These are phyloP conservation scores for Mycena albidolilacea DNA, from an alignment of 768 basidiomycete species.

Conservation along the genomic window DNA sequence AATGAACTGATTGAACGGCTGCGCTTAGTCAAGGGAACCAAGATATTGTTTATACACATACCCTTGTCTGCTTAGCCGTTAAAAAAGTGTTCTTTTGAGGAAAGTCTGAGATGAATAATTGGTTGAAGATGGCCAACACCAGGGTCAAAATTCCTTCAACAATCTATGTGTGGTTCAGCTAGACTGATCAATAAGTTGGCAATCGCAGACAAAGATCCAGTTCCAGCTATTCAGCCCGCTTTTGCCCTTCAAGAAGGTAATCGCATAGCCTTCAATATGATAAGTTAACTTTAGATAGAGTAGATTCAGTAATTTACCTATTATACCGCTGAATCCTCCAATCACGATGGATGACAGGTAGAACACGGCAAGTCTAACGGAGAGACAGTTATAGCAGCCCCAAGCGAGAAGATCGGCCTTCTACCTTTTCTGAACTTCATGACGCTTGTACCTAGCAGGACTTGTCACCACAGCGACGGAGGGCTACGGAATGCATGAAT, in stretches of 20 bases:
- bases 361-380: conserved; percentile 1
- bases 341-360: conserved; percentile 1
- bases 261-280: conserved; percentile 2
- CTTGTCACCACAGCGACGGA: conserved; percentile 14
- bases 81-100: conserved; percentile 54
- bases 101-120: conserved; percentile 53
- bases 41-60: conserved; percentile 19
- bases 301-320: conserved; percentile 4
- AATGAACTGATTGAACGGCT: conserved; percentile 40
- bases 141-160: conserved; percentile 50
- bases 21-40: conserved; percentile 2
- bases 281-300: neutral
- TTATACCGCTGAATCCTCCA: conserved; percentile 11
- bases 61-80: conserved; percentile 52
- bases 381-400: neutral
- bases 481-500: neutral
- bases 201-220: conserved; percentile 51
- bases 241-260: conserved; percentile 22
- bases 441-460: conserved; percentile 23
- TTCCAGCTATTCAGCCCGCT: conserved; percentile 51
- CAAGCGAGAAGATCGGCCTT: neutral
- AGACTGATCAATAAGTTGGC: neutral
- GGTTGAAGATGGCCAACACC: conserved; percentile 47
- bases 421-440: conserved; percentile 19
- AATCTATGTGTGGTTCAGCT: conserved; percentile 23